These are phyloP conservation scores for Acacia pycnantha DNA, from an alignment of 331 rosid species.

Conservation along the genomic window DNA sequence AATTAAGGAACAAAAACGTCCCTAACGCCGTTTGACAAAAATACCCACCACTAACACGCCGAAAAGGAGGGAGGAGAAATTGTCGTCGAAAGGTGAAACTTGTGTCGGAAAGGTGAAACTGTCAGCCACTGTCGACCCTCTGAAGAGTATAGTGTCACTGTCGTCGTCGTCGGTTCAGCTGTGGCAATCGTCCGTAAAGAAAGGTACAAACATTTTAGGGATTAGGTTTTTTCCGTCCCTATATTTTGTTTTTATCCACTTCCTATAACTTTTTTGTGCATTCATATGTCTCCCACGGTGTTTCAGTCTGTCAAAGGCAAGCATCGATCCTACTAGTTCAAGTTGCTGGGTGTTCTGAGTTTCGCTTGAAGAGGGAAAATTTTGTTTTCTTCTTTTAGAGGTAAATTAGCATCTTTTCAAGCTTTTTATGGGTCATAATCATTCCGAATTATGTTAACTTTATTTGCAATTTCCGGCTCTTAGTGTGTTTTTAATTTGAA, in stretches of 20 bases:
- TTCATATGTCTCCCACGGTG: conserved; percentile 20
- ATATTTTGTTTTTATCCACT: conserved; percentile 12
- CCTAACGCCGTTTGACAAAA: too few relatives aligned
- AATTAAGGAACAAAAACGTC: too few relatives aligned
- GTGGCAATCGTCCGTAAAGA: too few relatives aligned
- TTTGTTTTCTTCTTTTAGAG: conserved; percentile 16
- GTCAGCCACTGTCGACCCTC: too few relatives aligned
- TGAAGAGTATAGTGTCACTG: too few relatives aligned
- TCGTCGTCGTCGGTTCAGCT: too few relatives aligned
- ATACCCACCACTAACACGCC: too few relatives aligned
- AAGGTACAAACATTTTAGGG: too few relatives aligned
- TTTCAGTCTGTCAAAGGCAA: conserved; percentile 13
- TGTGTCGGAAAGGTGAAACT: too few relatives aligned
- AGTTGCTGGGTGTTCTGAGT: neutral
- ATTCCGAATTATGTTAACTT: neutral
- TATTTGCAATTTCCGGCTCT: neutral
- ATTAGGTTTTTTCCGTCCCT: too few relatives aligned
- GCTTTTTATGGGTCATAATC: neutral
- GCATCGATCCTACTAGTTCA: conserved; percentile 1
- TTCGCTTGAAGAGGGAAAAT: neutral
- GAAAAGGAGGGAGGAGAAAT: too few relatives aligned
- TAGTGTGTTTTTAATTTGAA: neutral
- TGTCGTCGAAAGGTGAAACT: too few relatives aligned
- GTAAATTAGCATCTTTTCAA: conserved; percentile 12
- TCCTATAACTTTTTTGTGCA: neutral